Evolutionary conservation across 352 stramenopile species (phyloP).

Genomic region (Phytophthora melonis): DNA sequence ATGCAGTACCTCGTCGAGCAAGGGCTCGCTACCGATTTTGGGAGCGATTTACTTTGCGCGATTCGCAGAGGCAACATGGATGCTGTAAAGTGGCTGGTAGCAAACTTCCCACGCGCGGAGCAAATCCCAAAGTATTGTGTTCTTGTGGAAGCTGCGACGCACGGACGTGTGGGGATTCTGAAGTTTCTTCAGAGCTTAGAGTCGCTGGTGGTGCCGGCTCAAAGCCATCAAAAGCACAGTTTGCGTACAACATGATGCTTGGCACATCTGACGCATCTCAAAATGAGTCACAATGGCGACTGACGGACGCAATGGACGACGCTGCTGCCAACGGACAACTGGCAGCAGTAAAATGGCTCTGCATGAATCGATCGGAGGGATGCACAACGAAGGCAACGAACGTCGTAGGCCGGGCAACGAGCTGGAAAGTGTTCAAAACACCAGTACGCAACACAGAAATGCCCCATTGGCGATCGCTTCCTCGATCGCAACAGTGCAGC

Average conservation of each 20-base stretch:
- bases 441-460: too few relatives aligned
- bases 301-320: background rate
- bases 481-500: too few relatives aligned
- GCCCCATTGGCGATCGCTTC: too few relatives aligned
- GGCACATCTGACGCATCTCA: too few relatives aligned
- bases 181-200: background rate
- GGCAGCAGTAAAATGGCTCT: background rate
- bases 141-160: background rate
- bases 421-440: too few relatives aligned
- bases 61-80: background rate
- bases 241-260: too few relatives aligned
- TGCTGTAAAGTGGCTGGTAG: background rate
- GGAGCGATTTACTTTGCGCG: background rate
- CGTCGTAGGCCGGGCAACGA: background rate
- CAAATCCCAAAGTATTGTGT: background rate
- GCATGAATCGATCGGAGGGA: background rate
- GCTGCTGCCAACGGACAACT: background rate
- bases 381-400: background rate
- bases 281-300: too few relatives aligned
- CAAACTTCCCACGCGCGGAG: background rate
- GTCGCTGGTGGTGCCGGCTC: too few relatives aligned
- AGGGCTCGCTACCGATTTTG: background rate
- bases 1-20: background rate
- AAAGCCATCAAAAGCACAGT: too few relatives aligned
- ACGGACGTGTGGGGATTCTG: background rate